These are phyloP conservation scores for Phytomonas francai DNA, from an alignment of 208 protist species.

Conservation along the genomic window DNA sequence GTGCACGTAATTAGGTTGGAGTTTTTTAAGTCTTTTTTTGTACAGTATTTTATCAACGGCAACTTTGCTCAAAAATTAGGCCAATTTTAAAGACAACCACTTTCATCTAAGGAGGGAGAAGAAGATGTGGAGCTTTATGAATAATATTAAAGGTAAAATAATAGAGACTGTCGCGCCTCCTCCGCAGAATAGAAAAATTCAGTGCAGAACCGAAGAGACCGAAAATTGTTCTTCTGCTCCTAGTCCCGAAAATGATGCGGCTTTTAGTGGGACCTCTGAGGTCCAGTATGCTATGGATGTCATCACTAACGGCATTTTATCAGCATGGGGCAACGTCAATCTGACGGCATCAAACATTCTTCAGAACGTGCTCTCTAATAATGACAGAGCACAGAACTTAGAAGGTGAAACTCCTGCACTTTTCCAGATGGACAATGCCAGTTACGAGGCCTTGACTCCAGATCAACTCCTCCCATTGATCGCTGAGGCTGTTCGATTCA, in stretches of 20 bases:
- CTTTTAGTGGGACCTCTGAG: not conserved
- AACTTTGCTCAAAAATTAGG: too few species aligned
- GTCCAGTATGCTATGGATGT: constrained; percentile 13
- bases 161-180: constrained; percentile 5
- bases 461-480: constrained; percentile 27
- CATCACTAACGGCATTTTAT: not conserved
- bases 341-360: constrained; percentile 21
- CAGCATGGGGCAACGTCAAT: constrained; percentile 28
- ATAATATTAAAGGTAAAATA: not conserved
- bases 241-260: too few species aligned
- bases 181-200: not conserved
- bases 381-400: constrained; percentile 13
- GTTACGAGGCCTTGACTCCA: constrained; percentile 16
- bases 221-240: too few species aligned
- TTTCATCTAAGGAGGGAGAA: not conserved
- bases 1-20: too few species aligned
- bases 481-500: constrained; percentile 32
- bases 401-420: constrained; percentile 22
- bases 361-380: constrained; percentile 16
- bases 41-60: too few species aligned
- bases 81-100: too few species aligned
- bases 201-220: too few species aligned
- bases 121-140: constrained; percentile 4
- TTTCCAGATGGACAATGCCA: constrained; percentile 20
- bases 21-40: too few species aligned